Percentiles rank a stretch among this genome's conserved stretches.
Conservation (phyloP, 108 stramenopile species). For the Skeletonema potamos region DNA sequence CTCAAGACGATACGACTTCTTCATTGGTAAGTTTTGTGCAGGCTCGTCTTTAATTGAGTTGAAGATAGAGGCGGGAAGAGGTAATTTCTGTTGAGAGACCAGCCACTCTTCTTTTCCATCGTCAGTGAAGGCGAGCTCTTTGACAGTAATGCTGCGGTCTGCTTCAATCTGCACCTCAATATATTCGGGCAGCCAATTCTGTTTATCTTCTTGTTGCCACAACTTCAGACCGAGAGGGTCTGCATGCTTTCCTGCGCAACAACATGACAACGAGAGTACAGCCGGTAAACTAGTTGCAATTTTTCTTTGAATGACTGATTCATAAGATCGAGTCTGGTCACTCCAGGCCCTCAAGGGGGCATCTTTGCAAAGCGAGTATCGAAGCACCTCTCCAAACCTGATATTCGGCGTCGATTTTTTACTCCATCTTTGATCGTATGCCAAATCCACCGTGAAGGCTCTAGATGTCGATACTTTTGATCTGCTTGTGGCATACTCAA, state of each 20-base stretch:
- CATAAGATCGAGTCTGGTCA: conserved; percentile 61
- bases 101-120: conserved; percentile 49
- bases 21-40: conserved; percentile 15
- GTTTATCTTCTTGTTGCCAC: conserved; percentile 56
- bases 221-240: conserved; percentile 59
- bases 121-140: conserved; percentile 43
- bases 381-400: conserved; percentile 69
- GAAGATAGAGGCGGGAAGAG: conserved; percentile 44
- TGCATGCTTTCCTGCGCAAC: conserved; percentile 71
- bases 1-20: conserved; percentile 63
- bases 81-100: conserved; percentile 37
- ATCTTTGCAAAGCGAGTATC: conserved; percentile 73
- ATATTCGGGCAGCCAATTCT: conserved; percentile 69
- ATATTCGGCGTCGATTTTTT: conserved; percentile 18
- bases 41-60: conserved; percentile 1
- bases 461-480: conserved; percentile 59
- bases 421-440: conserved; percentile 57
- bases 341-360: conserved; percentile 81
- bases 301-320: conserved; percentile 83
- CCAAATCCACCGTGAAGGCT: conserved; percentile 67
- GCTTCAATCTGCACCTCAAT: conserved; percentile 70
- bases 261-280: conserved; percentile 70
- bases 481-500: conserved; percentile 61
- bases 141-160: conserved; percentile 60
- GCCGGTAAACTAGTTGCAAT: conserved; percentile 69